Evolutionary conservation across 495 filamentous ascomycete species (phyloP).

Genomic region (Penicillium roqueforti): DNA sequence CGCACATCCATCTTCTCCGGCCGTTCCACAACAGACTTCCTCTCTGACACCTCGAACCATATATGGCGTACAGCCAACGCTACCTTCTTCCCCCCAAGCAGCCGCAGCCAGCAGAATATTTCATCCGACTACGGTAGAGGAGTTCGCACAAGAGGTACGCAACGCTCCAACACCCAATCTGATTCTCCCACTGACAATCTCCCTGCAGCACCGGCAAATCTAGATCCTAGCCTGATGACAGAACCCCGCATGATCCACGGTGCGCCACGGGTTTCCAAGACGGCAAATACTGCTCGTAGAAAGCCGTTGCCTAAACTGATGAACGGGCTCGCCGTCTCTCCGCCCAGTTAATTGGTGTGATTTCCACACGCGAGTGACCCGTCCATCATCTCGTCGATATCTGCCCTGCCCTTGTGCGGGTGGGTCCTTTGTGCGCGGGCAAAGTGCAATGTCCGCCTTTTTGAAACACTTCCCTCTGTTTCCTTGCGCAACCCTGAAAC

Average conservation of each 20-base stretch:
- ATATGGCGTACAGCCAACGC: slow-evolving; percentile 88
- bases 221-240: slow-evolving; percentile 83
- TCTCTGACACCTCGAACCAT: slow-evolving; percentile 84
- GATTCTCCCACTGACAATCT: slow-evolving; percentile 12
- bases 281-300: slow-evolving; percentile 54
- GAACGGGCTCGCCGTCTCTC: slow-evolving; percentile 48
- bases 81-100: slow-evolving; percentile 59
- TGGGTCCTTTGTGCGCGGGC: not conserved
- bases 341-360: slow-evolving; percentile 34
- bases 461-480: not conserved
- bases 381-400: not conserved
- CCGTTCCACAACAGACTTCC: slow-evolving; percentile 59
- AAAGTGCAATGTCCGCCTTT: not conserved
- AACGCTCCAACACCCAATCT: slow-evolving; percentile 15
- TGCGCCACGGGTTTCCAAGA: slow-evolving; percentile 61
- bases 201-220: slow-evolving; percentile 65
- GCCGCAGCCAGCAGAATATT: slow-evolving; percentile 53
- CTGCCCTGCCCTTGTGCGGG: not conserved
- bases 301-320: slow-evolving; percentile 74
- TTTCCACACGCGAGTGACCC: slow-evolving; percentile 11
- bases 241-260: slow-evolving; percentile 77
- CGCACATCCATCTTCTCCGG: slow-evolving; percentile 49
- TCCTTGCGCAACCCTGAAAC: not conserved
- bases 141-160: slow-evolving; percentile 53
- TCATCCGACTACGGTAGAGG: slow-evolving; percentile 60